Evolutionary conservation across 2,329 filamentous ascomycete species (phyloP), one percentile per base, ranked within the genome.

Genomic region (Pseudopyricularia javanii): DNA sequence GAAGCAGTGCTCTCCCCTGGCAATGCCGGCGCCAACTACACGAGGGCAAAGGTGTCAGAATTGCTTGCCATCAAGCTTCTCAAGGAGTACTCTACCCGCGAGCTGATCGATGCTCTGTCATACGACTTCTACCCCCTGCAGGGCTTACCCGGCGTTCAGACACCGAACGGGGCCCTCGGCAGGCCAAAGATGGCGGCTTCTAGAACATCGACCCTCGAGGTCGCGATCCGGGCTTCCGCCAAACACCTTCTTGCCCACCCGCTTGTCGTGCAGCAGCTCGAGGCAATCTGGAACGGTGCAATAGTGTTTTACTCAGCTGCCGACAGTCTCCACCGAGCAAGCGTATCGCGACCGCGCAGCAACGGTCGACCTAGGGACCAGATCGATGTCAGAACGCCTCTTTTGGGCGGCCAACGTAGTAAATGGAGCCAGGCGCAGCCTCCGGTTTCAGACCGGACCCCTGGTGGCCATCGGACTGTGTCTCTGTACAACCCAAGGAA

Each of bases 51-150:
- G 71, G 84, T 95, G 49, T 94, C 90, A 70, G 91, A 97, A 71
- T 76, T 97, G 54, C 74, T 97, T 48, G 89, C 91, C 14, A 88
- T 96, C 66, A 88, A 94, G 65, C 66, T 96, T 56, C 72, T 97
- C 58, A 91, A 88, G 69, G 91, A 97, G 64, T 95, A 91, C 68
- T 83, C 80, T 20, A 95, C 88, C 0, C 76, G 90, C 54, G 91
- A 96, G 68, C 76, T 97, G 59, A 95, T 96, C 59, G 91, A 97
- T 71, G 90, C 89, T 3, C 74, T 97, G 40, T 94, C 89, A 26
- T 96, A 96, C 68, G 91, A 96, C 66, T 96, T 95, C 65, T 88
- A 93, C 64, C 91, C 91, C 1, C 75, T 96, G 1, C 90, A 95
- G 65, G 91, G 91, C 8, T 74, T 93, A 37, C 74, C 81, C 3